Conservation (phyloP, 1,139 yeast species). For the Taphrina populina region DNA sequence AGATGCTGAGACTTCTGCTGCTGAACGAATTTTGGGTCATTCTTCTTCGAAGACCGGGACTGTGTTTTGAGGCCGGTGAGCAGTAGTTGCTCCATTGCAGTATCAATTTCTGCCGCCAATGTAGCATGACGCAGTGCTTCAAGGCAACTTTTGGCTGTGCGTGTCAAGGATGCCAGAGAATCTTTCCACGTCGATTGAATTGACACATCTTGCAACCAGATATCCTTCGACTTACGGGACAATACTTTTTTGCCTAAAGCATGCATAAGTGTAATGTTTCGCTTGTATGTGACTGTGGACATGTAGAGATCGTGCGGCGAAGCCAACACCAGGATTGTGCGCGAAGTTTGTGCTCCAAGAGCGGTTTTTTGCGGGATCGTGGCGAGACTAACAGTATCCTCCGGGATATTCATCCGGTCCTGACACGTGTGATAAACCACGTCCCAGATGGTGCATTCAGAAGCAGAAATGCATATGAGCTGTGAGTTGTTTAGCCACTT, state of each 20-base stretch:
- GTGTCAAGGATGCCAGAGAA: constrained; percentile 3
- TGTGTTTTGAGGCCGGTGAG: not conserved
- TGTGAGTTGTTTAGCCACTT: constrained; percentile 15
- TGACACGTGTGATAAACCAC: constrained; percentile 1
- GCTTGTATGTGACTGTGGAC: not conserved
- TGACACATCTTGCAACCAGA: constrained; percentile 19
- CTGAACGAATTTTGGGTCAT: too few species aligned
- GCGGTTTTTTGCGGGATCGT: constrained; percentile 8
- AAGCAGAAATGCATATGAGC: not conserved
- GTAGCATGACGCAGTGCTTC: not conserved
- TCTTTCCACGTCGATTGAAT: constrained; percentile 32
- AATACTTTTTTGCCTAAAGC: constrained; percentile 8
- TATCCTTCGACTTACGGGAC: not conserved
- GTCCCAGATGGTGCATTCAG: constrained; percentile 9
- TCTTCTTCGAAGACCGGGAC: too few species aligned
- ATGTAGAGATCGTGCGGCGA: constrained; percentile 1
- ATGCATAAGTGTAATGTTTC: not conserved
- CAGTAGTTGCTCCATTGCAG: constrained; percentile 16
- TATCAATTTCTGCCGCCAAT: constrained; percentile 14
- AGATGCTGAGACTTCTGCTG: too few species aligned
- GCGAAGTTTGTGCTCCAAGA: too few species aligned
- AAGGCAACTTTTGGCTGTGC: constrained; percentile 11
- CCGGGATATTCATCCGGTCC: not conserved
- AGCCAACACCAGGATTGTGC: constrained; percentile 5
- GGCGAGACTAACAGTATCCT: not conserved